Conservation (phyloP, 225 moss, liverwort and hornwort species). For the Ulota crispa region DNA sequence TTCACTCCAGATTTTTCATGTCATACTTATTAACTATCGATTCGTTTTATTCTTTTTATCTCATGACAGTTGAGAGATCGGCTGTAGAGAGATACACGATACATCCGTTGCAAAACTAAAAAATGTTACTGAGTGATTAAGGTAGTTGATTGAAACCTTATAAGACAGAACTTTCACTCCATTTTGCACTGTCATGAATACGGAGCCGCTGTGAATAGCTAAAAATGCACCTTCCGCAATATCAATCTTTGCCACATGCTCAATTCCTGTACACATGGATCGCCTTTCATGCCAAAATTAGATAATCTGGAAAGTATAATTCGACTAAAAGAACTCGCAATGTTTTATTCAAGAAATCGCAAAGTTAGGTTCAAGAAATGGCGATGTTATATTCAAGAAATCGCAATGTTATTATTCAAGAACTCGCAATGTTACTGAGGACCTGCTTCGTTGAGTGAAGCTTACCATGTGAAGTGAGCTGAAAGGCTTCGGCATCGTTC, state of each 20-base stretch:
- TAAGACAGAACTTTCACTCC: conserved; percentile 65
- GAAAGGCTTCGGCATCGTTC: conserved; percentile 58
- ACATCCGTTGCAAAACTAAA: not conserved
- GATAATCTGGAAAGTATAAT: not conserved
- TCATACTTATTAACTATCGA: not conserved
- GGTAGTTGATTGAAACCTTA: conserved; percentile 31
- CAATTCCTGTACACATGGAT: conserved; percentile 33
- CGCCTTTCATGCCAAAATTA: not conserved
- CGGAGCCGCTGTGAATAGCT: conserved; percentile 49
- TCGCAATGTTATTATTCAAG: too few relatives aligned
- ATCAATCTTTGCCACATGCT: conserved; percentile 47
- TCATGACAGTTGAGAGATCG: not conserved
- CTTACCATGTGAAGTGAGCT: conserved; percentile 58
- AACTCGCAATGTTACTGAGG: not conserved
- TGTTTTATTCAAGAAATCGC: too few relatives aligned
- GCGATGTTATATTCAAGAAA: not conserved
- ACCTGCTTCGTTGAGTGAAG: not conserved
- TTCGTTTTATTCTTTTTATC: not conserved
- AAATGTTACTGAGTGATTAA: not conserved
- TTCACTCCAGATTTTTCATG: conserved; percentile 35
- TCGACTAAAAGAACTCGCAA: too few relatives aligned
- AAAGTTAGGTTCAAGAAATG: not conserved
- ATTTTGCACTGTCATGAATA: conserved; percentile 59
- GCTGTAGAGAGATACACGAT: accelerated
- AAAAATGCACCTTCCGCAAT: conserved; percentile 45